Conservation (phyloP, 345 rosid species). For the Erodium maritimum region DNA sequence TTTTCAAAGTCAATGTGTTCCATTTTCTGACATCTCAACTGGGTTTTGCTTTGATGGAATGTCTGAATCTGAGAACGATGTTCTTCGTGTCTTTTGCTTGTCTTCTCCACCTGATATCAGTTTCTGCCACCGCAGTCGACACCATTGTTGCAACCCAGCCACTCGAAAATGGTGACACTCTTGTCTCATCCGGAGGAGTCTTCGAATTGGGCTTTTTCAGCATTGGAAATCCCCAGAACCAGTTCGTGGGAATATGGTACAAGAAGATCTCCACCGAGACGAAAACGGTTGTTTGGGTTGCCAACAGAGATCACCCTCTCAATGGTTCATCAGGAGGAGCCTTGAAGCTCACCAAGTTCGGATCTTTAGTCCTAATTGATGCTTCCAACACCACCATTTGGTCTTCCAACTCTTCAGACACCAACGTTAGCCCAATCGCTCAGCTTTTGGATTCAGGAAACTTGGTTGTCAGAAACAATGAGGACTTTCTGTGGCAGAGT, state of each 20-base stretch:
- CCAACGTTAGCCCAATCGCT: constrained; percentile 2
- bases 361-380: constrained; percentile 12
- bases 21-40: neutral
- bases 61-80: neutral
- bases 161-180: constrained; percentile 11
- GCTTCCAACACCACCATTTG: constrained; percentile 9
- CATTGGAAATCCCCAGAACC: constrained; percentile 10
- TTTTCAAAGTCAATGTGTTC: neutral
- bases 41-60: neutral
- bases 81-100: neutral
- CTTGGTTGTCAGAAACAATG: constrained; percentile 21
- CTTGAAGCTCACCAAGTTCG: constrained; percentile 10
- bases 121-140: constrained; percentile 2
- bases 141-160: constrained; percentile 5
- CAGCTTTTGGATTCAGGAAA: constrained; percentile 39
- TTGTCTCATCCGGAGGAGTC: constrained; percentile 10
- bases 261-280: constrained; percentile 8
- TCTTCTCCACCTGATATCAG: constrained; percentile 8
- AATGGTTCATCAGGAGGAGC: constrained; percentile 18
- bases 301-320: constrained; percentile 29
- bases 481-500: constrained; percentile 36
- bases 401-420: constrained; percentile 19
- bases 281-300: constrained; percentile 32
- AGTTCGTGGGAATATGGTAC: constrained; percentile 38
- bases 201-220: constrained; percentile 37